Percentiles rank a stretch among this genome's conserved stretches.
Conservation (phyloP, 139 green algal species). For the Limnomonas spitsbergensis region DNA sequence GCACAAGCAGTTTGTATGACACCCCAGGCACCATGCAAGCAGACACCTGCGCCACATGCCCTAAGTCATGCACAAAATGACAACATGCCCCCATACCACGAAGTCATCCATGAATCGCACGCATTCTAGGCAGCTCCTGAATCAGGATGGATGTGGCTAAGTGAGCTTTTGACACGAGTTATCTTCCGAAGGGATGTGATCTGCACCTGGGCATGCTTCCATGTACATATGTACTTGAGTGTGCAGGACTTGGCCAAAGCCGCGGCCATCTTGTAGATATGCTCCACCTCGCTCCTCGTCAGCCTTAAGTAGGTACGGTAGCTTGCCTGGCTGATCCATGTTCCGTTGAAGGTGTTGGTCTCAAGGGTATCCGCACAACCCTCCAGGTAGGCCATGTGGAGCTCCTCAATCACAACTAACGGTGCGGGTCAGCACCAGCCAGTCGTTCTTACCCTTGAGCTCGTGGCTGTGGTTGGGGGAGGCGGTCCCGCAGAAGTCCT, state of each 20-base stretch:
- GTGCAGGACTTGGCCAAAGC: constrained; percentile 78
- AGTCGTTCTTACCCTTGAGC: constrained; percentile 98
- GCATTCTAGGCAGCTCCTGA: background rate
- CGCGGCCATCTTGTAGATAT: constrained; percentile 88
- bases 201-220: constrained; percentile 65
- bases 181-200: background rate
- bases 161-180: background rate
- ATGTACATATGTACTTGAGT: constrained; percentile 73
- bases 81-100: too few species aligned
- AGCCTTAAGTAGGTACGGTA: constrained; percentile 88
- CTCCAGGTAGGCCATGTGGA: constrained; percentile 90
- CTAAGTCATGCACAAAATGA: background rate
- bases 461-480: constrained; percentile 77
- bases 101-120: too few species aligned
- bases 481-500: constrained; percentile 81
- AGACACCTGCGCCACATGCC: background rate
- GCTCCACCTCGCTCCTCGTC: constrained; percentile 74
- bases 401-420: constrained; percentile 90
- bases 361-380: constrained; percentile 95
- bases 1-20: background rate
- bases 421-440: constrained; percentile 91
- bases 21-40: background rate
- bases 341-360: constrained; percentile 99
- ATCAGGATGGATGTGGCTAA: background rate
- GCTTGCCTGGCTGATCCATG: constrained; percentile 86